Conservation (phyloP, 139 green algal species). For the Dunaliella sp. region DNA sequence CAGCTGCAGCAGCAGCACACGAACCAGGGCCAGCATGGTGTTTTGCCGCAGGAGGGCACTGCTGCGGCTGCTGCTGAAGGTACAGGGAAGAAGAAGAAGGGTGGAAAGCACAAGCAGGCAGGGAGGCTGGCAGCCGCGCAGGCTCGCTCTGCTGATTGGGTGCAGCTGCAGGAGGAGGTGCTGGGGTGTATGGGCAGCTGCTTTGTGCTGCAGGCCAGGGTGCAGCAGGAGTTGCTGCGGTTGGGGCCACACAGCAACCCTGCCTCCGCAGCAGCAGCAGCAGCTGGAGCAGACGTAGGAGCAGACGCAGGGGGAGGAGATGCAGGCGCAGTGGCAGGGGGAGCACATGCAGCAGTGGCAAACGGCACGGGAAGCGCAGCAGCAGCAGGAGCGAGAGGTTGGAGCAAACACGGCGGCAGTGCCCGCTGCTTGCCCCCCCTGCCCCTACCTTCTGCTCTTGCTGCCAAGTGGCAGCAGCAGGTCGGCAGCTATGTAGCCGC, state of each 20-base stretch:
- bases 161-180: background rate
- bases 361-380: too few relatives aligned
- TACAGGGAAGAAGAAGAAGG: background rate
- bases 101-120: background rate
- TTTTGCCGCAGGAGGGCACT: background rate
- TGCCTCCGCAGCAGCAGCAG: background rate
- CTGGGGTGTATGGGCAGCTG: background rate
- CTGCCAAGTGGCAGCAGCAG: too few relatives aligned
- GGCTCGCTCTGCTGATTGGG: background rate
- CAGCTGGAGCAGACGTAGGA: background rate
- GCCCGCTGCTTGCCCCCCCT: too few relatives aligned
- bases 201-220: background rate
- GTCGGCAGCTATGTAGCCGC: too few relatives aligned
- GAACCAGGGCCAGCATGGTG: too few relatives aligned
- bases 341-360: too few relatives aligned
- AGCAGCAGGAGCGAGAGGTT: too few relatives aligned
- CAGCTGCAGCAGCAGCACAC: background rate
- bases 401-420: too few relatives aligned
- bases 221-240: background rate
- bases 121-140: background rate
- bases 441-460: too few relatives aligned
- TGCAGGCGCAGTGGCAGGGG: too few relatives aligned
- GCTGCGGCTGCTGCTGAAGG: background rate
- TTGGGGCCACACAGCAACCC: background rate
- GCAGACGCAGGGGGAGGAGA: too few relatives aligned